Conservation (phyloP, 164 flowering plant genomes). For the Houttuynia cordata region DNA sequence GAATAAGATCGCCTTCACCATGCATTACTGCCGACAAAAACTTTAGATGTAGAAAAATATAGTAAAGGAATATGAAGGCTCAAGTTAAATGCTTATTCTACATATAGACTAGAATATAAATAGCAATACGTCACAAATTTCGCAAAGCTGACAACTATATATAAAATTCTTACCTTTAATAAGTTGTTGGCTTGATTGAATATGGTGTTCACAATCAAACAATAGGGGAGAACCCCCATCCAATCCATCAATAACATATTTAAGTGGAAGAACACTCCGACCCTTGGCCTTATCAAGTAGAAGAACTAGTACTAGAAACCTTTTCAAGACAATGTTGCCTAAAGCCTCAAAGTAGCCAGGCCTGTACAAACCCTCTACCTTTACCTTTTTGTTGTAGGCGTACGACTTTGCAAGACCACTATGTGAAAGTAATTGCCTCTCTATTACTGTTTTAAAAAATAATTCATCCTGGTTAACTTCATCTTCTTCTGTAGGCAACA, state of each 20-base stretch:
- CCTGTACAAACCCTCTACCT: slow-evolving; percentile 83
- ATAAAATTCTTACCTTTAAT: slow-evolving; percentile 42
- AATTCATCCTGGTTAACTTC: slow-evolving; percentile 49
- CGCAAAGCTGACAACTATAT: not conserved
- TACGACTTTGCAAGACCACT: slow-evolving; percentile 60
- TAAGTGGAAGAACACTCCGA: slow-evolving; percentile 60
- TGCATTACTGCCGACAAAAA: slow-evolving; percentile 83
- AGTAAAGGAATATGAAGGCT: not conserved
- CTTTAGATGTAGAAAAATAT: slow-evolving; percentile 29
- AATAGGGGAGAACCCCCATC: slow-evolving; percentile 96
- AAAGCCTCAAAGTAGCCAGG: slow-evolving; percentile 84
- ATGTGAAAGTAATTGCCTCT: slow-evolving; percentile 71
- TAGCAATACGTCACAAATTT: not conserved
- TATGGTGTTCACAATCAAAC: slow-evolving; percentile 33
- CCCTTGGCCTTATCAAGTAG: slow-evolving; percentile 80
- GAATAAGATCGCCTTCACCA: slow-evolving; percentile 90
- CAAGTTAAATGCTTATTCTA: not conserved
- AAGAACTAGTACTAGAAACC: slow-evolving; percentile 74
- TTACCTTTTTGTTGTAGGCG: slow-evolving; percentile 78
- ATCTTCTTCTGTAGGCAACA: slow-evolving; percentile 42
- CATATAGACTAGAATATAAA: too few relatives aligned
- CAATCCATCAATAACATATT: slow-evolving; percentile 86
- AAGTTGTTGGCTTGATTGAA: slow-evolving; percentile 76
- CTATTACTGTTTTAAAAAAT: slow-evolving; percentile 70
- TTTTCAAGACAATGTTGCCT: slow-evolving; percentile 76